A percentile compares a stretch with the other conserved stretches of the same genome.
Conservation (phyloP, 805 yeast genomes). For the Barnettozyma siamensis region DNA sequence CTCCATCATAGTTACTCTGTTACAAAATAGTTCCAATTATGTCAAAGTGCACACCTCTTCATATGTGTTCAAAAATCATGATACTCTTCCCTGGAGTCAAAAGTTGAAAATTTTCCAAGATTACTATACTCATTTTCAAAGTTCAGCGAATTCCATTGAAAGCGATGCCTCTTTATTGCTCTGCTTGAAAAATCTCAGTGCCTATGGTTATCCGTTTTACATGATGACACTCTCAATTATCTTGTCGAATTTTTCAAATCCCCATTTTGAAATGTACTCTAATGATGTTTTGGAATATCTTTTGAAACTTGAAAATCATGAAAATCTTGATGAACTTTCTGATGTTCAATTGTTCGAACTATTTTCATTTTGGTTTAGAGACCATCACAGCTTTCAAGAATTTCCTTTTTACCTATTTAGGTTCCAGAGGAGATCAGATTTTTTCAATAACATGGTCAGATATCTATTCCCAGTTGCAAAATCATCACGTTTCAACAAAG, state of each 20-base stretch:
- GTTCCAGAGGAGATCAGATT: neutral
- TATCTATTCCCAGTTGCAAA: slow-evolving; percentile 36
- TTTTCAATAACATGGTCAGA: slow-evolving; percentile 24
- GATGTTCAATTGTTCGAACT: slow-evolving; percentile 13
- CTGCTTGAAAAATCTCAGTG: slow-evolving; percentile 17
- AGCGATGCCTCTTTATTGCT: slow-evolving; percentile 22
- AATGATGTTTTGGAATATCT: neutral
- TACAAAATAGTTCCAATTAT: slow-evolving; percentile 12
- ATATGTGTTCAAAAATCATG: neutral
- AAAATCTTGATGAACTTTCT: slow-evolving; percentile 2
- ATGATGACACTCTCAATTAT: slow-evolving; percentile 11
- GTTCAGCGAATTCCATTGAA: slow-evolving; percentile 25
- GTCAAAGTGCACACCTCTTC: slow-evolving; percentile 5
- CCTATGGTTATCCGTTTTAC: slow-evolving; percentile 19
- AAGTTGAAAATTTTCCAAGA: slow-evolving; percentile 20
- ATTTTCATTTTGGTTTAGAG: slow-evolving; percentile 8
- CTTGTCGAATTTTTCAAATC: slow-evolving; percentile 2
- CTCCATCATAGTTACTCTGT: neutral
- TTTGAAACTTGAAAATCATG: neutral
- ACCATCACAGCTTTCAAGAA: slow-evolving; percentile 1
- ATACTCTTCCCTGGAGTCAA: neutral
- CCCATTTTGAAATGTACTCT: slow-evolving; percentile 22
- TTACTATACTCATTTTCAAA: slow-evolving; percentile 19
- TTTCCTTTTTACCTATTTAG: slow-evolving; percentile 14
- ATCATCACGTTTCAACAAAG: slow-evolving; percentile 13